A percentile compares a stretch with the other conserved stretches of the same genome.
These are phyloP conservation scores for Mycena epipterygia DNA, from an alignment of 768 basidiomycete genomes.

Conservation along the genomic window DNA sequence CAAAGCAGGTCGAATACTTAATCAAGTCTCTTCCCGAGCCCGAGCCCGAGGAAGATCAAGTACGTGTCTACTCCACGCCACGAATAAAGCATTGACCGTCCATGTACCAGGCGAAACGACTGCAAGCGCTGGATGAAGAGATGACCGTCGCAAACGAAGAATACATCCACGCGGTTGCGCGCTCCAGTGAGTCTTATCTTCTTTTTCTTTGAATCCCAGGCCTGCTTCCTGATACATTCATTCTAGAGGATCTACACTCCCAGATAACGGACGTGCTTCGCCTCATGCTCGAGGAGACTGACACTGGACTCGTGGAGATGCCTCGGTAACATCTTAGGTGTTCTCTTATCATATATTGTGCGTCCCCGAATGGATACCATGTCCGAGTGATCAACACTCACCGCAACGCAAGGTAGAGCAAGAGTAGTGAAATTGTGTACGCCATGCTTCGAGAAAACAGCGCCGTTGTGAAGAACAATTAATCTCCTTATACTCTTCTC, in stretches of 20 bases:
- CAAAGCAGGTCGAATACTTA: neutral
- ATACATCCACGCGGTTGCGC: slow-evolving; percentile 77
- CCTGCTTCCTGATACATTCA: neutral
- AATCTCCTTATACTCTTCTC: too few species aligned
- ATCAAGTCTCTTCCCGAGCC: slow-evolving; percentile 75
- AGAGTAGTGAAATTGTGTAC: too few species aligned
- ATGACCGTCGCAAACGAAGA: slow-evolving; percentile 82
- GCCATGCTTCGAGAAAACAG: too few species aligned
- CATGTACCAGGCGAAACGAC: slow-evolving; percentile 66
- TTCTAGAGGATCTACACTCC: slow-evolving; percentile 67
- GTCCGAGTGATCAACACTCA: too few species aligned
- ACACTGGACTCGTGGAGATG: slow-evolving; percentile 36
- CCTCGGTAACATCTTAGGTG: too few species aligned
- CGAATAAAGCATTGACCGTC: neutral
- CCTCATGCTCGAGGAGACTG: slow-evolving; percentile 68
- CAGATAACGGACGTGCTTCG: slow-evolving; percentile 73
- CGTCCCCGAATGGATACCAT: too few species aligned
- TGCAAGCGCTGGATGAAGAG: slow-evolving; percentile 72
- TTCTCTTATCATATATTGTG: too few species aligned
- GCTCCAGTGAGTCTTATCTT: slow-evolving; percentile 81
- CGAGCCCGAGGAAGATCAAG: slow-evolving; percentile 85
- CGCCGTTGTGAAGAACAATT: too few species aligned
- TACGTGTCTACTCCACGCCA: slow-evolving; percentile 42
- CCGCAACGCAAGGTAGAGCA: too few species aligned
- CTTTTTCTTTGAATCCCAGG: neutral